Evolutionary conservation across 2,329 filamentous ascomycete species (phyloP).

Genomic region (Tolypocladium tropicale): DNA sequence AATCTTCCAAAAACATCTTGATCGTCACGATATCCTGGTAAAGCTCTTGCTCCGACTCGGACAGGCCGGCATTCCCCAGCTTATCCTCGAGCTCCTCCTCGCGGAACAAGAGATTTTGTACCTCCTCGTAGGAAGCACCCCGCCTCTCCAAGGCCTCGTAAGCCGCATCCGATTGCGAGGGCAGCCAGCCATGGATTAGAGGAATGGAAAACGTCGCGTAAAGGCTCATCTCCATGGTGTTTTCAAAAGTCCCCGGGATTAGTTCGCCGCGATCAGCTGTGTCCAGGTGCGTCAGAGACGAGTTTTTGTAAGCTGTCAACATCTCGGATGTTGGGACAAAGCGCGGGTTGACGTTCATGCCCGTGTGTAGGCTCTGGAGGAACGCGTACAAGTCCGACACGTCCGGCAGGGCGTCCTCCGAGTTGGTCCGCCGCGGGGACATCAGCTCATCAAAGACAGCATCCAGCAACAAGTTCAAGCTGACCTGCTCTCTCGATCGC

Average conservation of each 20-base stretch:
- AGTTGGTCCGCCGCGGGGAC: constrained; percentile 56
- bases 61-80: constrained; percentile 47
- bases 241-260: constrained; percentile 68
- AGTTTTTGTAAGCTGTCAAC: constrained; percentile 36
- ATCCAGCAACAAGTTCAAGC: constrained; percentile 73
- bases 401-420: constrained; percentile 63
- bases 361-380: constrained; percentile 78
- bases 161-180: constrained; percentile 53
- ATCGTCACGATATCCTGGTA: constrained; percentile 80
- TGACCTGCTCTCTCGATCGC: constrained; percentile 75
- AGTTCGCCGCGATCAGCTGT: constrained; percentile 35
- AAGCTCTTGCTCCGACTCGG: constrained; percentile 62
- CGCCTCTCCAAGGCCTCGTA: constrained; percentile 62
- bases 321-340: constrained; percentile 55
- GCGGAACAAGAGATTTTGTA: constrained; percentile 77
- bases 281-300: constrained; percentile 41
- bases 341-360: constrained; percentile 95
- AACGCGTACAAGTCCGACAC: constrained; percentile 83
- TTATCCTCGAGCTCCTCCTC: constrained; percentile 85
- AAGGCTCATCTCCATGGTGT: constrained; percentile 78
- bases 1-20: constrained; percentile 68
- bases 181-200: constrained; percentile 88
- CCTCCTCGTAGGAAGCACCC: constrained; percentile 82
- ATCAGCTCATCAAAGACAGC: constrained; percentile 91
- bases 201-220: constrained; percentile 86